Percentiles rank a stretch among this genome's conserved stretches.
These are phyloP conservation scores for Emericellopsis atlantica DNA, from an alignment of 2,329 filamentous ascomycete genomes.

Conservation along the genomic window DNA sequence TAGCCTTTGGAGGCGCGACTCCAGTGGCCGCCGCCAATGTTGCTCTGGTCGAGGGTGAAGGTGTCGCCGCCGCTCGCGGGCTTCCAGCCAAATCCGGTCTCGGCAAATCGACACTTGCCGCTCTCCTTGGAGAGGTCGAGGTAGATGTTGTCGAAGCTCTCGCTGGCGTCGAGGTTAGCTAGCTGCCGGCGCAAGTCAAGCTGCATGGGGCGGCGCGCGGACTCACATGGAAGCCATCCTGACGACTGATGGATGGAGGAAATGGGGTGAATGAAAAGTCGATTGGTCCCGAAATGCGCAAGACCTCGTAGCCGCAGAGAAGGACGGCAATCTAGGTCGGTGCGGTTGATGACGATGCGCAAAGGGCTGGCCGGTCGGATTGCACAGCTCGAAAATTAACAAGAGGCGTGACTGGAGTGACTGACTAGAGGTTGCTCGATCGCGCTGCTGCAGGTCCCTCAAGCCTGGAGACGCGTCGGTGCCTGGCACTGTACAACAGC, in stretches of 20 bases:
- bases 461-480: background rate
- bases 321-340: too few species aligned
- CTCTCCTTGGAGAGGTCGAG: constrained; percentile 87
- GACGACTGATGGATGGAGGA: background rate
- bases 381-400: too few species aligned
- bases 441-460: background rate
- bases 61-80: constrained; percentile 76
- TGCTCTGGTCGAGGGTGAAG: constrained; percentile 80
- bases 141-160: constrained; percentile 96
- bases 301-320: too few species aligned
- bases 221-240: background rate
- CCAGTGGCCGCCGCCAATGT: constrained; percentile 85
- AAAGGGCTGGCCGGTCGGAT: too few species aligned
- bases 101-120: constrained; percentile 89
- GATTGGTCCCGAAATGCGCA: too few species aligned
- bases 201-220: background rate
- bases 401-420: too few species aligned
- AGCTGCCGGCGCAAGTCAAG: background rate
- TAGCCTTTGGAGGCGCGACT: constrained; percentile 85
- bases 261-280: background rate
- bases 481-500: background rate
- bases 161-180: constrained; percentile 27
- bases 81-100: constrained; percentile 93
- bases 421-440: too few species aligned
- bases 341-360: too few species aligned